Conservation (phyloP, 805 yeast species). For the Hanseniaspora meyeri region DNA sequence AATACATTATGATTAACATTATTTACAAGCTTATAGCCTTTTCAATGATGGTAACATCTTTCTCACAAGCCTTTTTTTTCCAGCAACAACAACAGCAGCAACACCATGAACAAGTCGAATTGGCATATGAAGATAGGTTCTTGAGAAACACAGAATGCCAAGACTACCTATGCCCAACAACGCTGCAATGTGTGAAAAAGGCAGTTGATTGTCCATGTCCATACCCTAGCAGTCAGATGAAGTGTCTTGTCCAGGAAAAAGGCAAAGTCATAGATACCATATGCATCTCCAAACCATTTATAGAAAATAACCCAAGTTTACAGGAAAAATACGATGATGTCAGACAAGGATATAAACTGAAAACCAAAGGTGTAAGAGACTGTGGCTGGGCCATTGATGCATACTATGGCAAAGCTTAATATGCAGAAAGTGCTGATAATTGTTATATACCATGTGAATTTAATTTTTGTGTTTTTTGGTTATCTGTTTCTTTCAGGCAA, state of each 20-base stretch:
- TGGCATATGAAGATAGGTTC: slow-evolving; percentile 28
- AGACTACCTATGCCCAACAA: slow-evolving; percentile 69
- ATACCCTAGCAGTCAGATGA: slow-evolving; percentile 70
- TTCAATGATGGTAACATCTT: not conserved
- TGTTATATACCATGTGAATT: too few species aligned
- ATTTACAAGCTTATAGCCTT: not conserved
- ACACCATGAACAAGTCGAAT: slow-evolving; percentile 19
- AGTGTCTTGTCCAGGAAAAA: slow-evolving; percentile 63
- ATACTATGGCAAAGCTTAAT: slow-evolving; percentile 42
- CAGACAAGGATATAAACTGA: slow-evolving; percentile 36
- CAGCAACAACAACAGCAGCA: slow-evolving; percentile 33
- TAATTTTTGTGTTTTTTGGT: slow-evolving; percentile 22
- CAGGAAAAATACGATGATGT: slow-evolving; percentile 33
- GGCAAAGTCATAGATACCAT: slow-evolving; percentile 35
- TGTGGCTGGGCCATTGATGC: slow-evolving; percentile 79
- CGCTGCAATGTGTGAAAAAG: slow-evolving; percentile 58
- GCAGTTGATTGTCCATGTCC: slow-evolving; percentile 81
- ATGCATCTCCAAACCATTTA: slow-evolving; percentile 70
- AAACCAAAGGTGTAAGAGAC: slow-evolving; percentile 47
- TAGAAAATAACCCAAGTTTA: slow-evolving; percentile 32
- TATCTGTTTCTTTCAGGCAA: slow-evolving; percentile 74
- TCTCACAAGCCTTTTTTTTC: slow-evolving; percentile 18
- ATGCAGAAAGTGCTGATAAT: too few species aligned
- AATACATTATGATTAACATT: not conserved
- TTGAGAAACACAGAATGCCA: slow-evolving; percentile 38